Evolutionary conservation across 192 early-diverging fungal genomes (phyloP).

Genomic region (Haplosporangium gracile): DNA sequence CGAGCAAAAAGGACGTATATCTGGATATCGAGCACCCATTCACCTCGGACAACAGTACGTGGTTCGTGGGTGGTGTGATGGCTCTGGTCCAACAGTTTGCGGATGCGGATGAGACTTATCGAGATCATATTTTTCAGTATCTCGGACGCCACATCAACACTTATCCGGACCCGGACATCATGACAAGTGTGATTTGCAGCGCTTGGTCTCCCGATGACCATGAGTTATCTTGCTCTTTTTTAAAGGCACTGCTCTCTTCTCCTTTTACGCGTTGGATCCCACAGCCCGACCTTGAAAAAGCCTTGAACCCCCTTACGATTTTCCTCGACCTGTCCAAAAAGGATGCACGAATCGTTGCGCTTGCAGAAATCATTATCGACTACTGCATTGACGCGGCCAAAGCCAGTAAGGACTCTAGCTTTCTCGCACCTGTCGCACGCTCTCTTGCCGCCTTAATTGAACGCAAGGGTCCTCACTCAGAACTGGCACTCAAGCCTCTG

Average conservation of each 20-base stretch:
- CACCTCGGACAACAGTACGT: too few species aligned
- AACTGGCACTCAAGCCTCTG: background rate
- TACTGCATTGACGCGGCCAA: background rate
- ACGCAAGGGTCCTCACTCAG: background rate
- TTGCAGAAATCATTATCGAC: conserved; percentile 2
- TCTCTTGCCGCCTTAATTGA: background rate
- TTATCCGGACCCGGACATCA: background rate
- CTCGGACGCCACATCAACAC: background rate
- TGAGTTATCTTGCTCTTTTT: background rate
- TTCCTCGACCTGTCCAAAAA: conserved; percentile 3
- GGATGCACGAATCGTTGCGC: background rate
- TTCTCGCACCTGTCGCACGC: background rate
- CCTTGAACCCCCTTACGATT: background rate
- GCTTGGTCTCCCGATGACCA: background rate
- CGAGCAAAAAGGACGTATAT: too few species aligned
- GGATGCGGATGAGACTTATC: too few species aligned
- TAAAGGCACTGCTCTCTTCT: background rate
- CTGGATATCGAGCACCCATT: too few species aligned
- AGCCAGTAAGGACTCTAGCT: background rate
- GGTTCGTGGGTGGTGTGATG: too few species aligned
- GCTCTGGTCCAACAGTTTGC: too few species aligned
- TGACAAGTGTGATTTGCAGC: background rate
- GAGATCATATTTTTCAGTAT: background rate
- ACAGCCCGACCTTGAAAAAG: too few species aligned
- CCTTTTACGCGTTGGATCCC: background rate